Conservation (phyloP, 1,284 basidiomycete species). For the Boletus holoroseus region DNA sequence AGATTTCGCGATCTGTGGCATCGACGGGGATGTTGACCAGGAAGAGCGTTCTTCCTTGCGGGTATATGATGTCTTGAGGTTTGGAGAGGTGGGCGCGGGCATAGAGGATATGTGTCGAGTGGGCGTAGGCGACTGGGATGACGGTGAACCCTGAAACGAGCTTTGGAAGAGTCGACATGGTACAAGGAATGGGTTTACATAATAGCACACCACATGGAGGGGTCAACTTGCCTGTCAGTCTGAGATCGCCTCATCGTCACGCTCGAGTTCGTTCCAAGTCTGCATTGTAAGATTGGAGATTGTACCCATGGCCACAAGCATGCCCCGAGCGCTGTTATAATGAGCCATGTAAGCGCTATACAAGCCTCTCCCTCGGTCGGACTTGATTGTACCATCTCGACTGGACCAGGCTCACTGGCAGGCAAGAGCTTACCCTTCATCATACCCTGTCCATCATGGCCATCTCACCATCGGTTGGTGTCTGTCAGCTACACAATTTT, state of each 20-base stretch:
- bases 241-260: no score
- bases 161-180: constrained; percentile 19
- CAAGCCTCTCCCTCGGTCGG: not conserved
- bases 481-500: not conserved
- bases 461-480: no score
- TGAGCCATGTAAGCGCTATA: not conserved
- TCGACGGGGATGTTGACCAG: constrained; percentile 83
- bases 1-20: constrained; percentile 71
- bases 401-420: not conserved
- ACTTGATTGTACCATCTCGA: not conserved
- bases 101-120: constrained; percentile 59
- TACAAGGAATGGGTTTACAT: no score
- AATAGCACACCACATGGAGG: no score
- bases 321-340: not conserved
- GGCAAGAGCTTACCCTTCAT: not conserved
- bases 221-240: no score
- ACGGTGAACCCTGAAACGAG: constrained; percentile 49
- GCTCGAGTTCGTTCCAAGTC: not conserved
- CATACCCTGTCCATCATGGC: no score
- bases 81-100: constrained; percentile 52
- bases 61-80: constrained; percentile 39
- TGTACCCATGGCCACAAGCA: not conserved
- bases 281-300: not conserved
- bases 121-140: constrained; percentile 52
- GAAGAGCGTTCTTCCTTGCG: constrained; percentile 74